Conservation (phyloP, 108 stramenopile genomes). For the Conticribra guillardii region DNA sequence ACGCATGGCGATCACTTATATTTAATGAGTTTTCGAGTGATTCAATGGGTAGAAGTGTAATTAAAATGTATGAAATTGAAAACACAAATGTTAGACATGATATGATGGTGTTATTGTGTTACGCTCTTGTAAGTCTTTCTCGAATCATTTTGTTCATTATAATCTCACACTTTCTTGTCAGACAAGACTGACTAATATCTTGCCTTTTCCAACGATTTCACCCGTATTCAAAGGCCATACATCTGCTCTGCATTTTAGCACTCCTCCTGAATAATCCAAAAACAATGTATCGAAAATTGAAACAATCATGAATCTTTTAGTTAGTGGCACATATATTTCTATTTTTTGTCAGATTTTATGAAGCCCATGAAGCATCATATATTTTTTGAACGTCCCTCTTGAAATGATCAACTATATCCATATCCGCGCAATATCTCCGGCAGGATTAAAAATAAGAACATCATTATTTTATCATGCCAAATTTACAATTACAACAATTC, state of each 20-base stretch:
- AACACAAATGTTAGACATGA: constrained; percentile 50
- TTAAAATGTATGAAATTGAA: constrained; percentile 62
- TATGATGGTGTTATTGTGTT: constrained; percentile 26
- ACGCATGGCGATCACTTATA: constrained; percentile 67
- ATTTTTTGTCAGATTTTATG: no score
- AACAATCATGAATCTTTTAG: no score
- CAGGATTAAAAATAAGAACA: no score
- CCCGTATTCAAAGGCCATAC: no score
- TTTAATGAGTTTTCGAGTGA: constrained; percentile 53
- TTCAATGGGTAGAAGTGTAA: constrained; percentile 40
- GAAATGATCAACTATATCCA: no score
- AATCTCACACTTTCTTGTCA: not conserved
- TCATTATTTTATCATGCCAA: no score
- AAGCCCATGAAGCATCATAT: no score
- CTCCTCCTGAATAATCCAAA: not conserved
- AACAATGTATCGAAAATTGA: not conserved
- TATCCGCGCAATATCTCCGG: no score
- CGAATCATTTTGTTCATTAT: not conserved
- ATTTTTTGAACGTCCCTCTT: no score
- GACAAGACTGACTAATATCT: not conserved
- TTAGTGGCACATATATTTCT: no score
- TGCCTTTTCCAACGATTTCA: no score
- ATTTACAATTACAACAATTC: no score
- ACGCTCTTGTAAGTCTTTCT: constrained; percentile 21
- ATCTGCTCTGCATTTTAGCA: not conserved